phyloP scores from a whole-genome alignment of 1,139 yeast genomes.

The Williopsis jadinii region DNA sequence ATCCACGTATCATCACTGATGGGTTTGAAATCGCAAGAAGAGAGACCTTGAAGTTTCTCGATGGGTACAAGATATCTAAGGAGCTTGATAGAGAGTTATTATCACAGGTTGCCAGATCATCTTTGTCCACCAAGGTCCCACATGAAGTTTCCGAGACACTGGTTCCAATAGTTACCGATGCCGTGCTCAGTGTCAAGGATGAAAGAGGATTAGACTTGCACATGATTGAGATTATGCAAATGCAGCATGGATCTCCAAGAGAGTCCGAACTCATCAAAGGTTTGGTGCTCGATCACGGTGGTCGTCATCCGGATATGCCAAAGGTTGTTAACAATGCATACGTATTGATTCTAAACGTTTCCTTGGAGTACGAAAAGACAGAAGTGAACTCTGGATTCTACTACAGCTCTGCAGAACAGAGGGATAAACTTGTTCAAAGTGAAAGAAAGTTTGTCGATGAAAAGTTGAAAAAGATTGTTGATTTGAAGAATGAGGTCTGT shows the following conservation, averaged over 20 bases:
- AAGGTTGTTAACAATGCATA: constrained; percentile 75
- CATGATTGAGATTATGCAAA: constrained; percentile 97
- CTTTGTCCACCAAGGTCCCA: constrained; percentile 80
- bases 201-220: constrained; percentile 67
- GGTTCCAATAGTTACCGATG: constrained; percentile 94
- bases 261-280: constrained; percentile 85
- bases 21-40: constrained; percentile 90
- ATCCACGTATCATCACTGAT: constrained; percentile 89
- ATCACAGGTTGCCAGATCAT: constrained; percentile 85
- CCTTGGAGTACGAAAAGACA: constrained; percentile 94
- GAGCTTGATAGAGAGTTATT: constrained; percentile 76
- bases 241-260: constrained; percentile 87
- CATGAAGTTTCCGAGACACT: constrained; percentile 70
- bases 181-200: constrained; percentile 70
- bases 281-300: constrained; percentile 95
- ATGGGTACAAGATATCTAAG: constrained; percentile 40
- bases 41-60: constrained; percentile 63
- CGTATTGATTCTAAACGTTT: constrained; percentile 84
- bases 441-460: constrained; percentile 95
- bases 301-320: constrained; percentile 99
- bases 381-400: constrained; percentile 96
- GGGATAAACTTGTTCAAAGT: constrained; percentile 89
- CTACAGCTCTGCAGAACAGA: constrained; percentile 91
- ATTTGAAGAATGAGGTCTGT: constrained; percentile 87
- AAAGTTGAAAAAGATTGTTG: constrained; percentile 84